Conservation (phyloP, 23 red algal species). For the Gracilaria vermiculophylla region DNA sequence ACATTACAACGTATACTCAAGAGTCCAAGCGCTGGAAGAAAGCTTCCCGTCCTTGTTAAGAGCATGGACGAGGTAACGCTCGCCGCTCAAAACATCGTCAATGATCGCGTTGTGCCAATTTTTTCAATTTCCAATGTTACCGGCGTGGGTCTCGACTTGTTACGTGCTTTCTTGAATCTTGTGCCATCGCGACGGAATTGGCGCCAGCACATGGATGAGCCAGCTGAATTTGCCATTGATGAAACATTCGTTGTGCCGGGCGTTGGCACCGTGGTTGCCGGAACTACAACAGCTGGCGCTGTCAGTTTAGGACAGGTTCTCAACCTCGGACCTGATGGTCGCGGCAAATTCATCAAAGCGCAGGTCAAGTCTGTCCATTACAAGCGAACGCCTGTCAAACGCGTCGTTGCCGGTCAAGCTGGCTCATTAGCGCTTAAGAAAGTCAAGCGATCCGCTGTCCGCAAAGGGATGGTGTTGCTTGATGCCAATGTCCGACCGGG, state of each 20-base stretch:
- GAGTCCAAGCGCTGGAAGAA: constrained; percentile 86
- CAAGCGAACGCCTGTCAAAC: constrained; percentile 88
- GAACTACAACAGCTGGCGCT: constrained; percentile 68
- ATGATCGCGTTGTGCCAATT: constrained; percentile 97
- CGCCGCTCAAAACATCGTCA: constrained; percentile 88
- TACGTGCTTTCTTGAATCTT: constrained; percentile 91
- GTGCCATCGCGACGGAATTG: constrained; percentile 86
- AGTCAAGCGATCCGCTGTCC: constrained; percentile 86
- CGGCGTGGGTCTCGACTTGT: constrained; percentile 84
- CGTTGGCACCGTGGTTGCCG: constrained; percentile 97
- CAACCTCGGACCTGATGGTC: constrained; percentile 89
- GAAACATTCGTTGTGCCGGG: constrained; percentile 92
- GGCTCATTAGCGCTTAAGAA: constrained; percentile 96
- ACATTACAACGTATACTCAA: constrained; percentile 89
- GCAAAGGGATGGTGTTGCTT: constrained; percentile 97
- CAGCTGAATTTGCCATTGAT: constrained; percentile 94
- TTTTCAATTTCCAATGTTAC: constrained; percentile 94
- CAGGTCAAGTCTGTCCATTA: constrained; percentile 94
- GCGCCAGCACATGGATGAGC: constrained; percentile 69
- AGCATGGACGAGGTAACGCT: constrained; percentile 78
- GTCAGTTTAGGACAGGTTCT: constrained; percentile 75
- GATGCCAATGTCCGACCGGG: constrained; percentile 60
- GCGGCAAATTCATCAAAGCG: constrained; percentile 80
- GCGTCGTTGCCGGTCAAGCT: constrained; percentile 91
- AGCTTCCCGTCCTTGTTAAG: constrained; percentile 92